These are phyloP conservation scores for Oryza meyeriana DNA, from an alignment of 176 grass and related monocot genomes.

Conservation along the genomic window DNA sequence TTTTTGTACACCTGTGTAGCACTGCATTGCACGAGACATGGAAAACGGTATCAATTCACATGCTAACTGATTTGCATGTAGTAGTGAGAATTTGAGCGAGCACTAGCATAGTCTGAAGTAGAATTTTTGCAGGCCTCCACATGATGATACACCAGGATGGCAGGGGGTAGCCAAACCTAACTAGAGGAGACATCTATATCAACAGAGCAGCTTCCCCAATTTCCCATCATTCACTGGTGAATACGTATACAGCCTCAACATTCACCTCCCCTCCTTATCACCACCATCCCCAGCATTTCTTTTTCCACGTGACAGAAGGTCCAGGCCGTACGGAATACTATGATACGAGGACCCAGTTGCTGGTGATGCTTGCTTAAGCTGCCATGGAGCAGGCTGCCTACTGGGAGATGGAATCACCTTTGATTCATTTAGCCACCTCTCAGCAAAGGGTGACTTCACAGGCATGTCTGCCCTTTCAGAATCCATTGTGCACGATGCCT, in stretches of 20 bases:
- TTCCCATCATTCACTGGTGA: neutral
- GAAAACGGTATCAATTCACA: neutral
- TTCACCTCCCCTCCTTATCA: slow-evolving; percentile 48
- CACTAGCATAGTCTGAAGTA: neutral
- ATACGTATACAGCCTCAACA: neutral
- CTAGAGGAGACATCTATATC: slow-evolving; percentile 22
- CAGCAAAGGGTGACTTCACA: slow-evolving; percentile 31
- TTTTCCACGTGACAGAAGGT: slow-evolving; percentile 58
- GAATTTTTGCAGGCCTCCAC: neutral
- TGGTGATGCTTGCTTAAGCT: slow-evolving; percentile 33
- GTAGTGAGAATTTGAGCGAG: neutral
- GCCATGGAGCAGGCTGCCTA: slow-evolving; percentile 51
- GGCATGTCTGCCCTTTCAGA: slow-evolving; percentile 34
- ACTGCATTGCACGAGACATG: neutral
- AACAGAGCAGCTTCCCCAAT: slow-evolving; percentile 9
- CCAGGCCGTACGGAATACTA: slow-evolving; percentile 34
- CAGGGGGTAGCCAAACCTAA: neutral
- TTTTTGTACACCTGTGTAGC: neutral
- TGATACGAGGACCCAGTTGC: slow-evolving; percentile 42
- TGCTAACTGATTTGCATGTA: neutral
- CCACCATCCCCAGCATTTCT: slow-evolving; percentile 45
- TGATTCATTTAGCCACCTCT: slow-evolving; percentile 50
- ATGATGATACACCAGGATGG: neutral
- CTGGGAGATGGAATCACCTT: slow-evolving; percentile 39
- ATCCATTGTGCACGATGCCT: slow-evolving; percentile 38